These are phyloP conservation scores for Hypholoma sublateritium DNA, from an alignment of 768 basidiomycete genomes.

Conservation along the genomic window DNA sequence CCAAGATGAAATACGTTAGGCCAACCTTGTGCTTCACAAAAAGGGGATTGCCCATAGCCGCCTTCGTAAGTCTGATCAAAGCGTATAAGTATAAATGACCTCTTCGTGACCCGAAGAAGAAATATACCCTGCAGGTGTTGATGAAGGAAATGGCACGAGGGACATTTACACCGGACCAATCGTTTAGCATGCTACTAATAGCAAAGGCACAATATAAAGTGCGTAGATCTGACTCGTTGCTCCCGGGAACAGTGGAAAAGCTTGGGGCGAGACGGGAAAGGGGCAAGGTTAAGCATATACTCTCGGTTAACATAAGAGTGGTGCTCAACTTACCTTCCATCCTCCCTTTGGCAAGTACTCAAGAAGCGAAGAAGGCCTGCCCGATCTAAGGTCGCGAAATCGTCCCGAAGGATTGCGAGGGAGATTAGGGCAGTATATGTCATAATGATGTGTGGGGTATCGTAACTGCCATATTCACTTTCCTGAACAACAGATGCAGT, in stretches of 20 bases:
- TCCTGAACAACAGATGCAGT: slow-evolving; percentile 14
- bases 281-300: neutral
- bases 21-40: slow-evolving; percentile 83
- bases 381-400: slow-evolving; percentile 71
- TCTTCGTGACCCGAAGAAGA: neutral
- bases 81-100: slow-evolving; percentile 4
- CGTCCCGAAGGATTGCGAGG: slow-evolving; percentile 85
- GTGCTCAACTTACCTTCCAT: slow-evolving; percentile 77
- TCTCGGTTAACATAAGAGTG: neutral
- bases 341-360: slow-evolving; percentile 66
- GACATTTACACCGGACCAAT: slow-evolving; percentile 76
- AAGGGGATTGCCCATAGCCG: slow-evolving; percentile 83
- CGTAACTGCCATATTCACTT: slow-evolving; percentile 47
- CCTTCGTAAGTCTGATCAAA: slow-evolving; percentile 83
- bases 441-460: slow-evolving; percentile 85
- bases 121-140: slow-evolving; percentile 65
- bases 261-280: slow-evolving; percentile 32
- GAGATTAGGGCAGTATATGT: slow-evolving; percentile 89
- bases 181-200: slow-evolving; percentile 73
- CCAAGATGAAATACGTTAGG: neutral
- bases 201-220: slow-evolving; percentile 88
- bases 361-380: slow-evolving; percentile 67
- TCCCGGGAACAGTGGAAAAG: slow-evolving; percentile 69
- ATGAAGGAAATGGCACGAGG: slow-evolving; percentile 64
- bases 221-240: slow-evolving; percentile 76